Percentiles rank a stretch among this genome's conserved stretches.
phyloP scores from a whole-genome alignment of 2,329 filamentous ascomycete species.

The Xylariales sp. region DNA sequence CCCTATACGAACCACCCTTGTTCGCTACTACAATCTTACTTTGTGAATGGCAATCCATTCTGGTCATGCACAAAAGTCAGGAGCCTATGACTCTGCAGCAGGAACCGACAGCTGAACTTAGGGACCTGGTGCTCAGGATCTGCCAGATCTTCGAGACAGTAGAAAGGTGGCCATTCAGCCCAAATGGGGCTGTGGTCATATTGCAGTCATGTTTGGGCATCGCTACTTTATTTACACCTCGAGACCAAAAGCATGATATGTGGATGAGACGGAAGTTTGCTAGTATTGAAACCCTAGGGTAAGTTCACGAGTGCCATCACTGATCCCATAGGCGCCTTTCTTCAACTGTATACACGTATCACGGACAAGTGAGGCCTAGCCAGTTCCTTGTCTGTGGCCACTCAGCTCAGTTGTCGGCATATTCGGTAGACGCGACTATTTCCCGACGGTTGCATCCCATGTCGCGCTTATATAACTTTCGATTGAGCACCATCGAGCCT shows the following conservation, averaged over 20 bases:
- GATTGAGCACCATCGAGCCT: no score
- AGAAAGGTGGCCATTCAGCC: slow-evolving; percentile 64
- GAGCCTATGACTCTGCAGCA: slow-evolving; percentile 53
- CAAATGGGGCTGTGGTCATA: slow-evolving; percentile 65
- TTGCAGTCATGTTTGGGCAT: slow-evolving; percentile 75
- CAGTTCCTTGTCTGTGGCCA: neutral
- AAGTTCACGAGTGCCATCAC: no score
- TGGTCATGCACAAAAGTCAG: slow-evolving; percentile 77
- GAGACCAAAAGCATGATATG: slow-evolving; percentile 64
- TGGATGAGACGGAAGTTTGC: slow-evolving; percentile 82
- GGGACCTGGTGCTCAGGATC: slow-evolving; percentile 59
- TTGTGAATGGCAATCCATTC: slow-evolving; percentile 73
- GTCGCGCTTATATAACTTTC: no score
- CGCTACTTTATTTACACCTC: slow-evolving; percentile 73
- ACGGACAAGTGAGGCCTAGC: no score
- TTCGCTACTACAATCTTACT: slow-evolving; percentile 71
- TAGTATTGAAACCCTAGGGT: slow-evolving; percentile 74
- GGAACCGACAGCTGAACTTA: slow-evolving; percentile 49
- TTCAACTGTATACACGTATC: no score
- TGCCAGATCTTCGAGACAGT: slow-evolving; percentile 79
- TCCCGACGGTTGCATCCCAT: no score
- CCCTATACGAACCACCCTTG: slow-evolving; percentile 65
- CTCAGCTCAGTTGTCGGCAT: no score
- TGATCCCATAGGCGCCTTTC: no score
- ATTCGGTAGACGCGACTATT: no score